phyloP scores from a whole-genome alignment of 2,329 filamentous ascomycete genomes.

The Chalaropsis thielavioides region DNA sequence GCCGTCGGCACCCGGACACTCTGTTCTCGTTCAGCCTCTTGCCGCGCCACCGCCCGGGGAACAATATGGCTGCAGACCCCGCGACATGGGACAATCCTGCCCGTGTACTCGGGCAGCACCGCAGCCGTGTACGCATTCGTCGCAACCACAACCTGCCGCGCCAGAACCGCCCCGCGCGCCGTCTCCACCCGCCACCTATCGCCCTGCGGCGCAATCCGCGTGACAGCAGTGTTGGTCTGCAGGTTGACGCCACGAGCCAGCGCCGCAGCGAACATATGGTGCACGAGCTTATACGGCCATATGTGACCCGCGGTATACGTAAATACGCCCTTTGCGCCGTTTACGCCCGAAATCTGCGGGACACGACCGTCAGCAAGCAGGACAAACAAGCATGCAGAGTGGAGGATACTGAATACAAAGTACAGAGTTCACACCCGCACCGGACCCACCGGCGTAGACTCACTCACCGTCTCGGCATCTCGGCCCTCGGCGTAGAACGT shows the following conservation, averaged over 20 bases:
- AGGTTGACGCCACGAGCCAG: conserved; percentile 18
- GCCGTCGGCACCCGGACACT: background rate
- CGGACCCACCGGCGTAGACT: too few species aligned
- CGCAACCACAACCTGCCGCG: conserved; percentile 20
- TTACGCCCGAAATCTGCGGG: conserved; percentile 25
- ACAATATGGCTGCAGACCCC: conserved; percentile 17
- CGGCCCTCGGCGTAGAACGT: conserved; percentile 9
- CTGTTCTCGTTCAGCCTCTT: background rate
- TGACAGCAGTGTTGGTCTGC: conserved; percentile 21
- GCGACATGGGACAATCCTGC: conserved; percentile 17
- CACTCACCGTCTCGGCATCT: conserved; percentile 5
- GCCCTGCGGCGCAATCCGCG: background rate
- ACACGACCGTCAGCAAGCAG: conserved; percentile 13
- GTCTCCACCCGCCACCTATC: background rate
- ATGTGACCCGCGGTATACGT: conserved; percentile 22
- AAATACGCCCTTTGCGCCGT: conserved; percentile 25
- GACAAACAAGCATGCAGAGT: background rate
- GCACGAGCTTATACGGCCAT: conserved; percentile 22
- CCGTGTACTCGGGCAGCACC: conserved; percentile 20
- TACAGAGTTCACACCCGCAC: too few species aligned
- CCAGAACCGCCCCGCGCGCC: too few species aligned
- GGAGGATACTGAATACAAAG: too few species aligned
- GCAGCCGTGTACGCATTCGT: conserved; percentile 22
- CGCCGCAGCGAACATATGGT: conserved; percentile 15
- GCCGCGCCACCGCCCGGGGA: too few species aligned